Base-by-base conservation (phyloP, 106 monocot species). In the Platanthera guangdongensis region DNA sequence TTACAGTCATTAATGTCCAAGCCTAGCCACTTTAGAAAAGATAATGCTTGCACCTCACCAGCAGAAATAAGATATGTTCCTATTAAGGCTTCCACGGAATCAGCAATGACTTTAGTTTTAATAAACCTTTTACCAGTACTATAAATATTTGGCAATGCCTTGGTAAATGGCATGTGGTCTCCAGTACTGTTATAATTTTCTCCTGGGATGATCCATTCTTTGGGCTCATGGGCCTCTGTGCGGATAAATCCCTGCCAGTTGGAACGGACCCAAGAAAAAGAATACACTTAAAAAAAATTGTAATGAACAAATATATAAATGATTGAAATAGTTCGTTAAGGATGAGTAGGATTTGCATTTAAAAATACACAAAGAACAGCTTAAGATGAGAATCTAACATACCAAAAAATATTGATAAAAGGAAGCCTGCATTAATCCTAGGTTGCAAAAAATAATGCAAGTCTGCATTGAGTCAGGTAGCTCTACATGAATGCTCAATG, bases 31-130 rank as follows among this genome's bases (percentile, higher is more conserved):
- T 83, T 49, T 18, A 92, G 8, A 46, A 88, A 92, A 53, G 9
- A 47, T n/a, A 89, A 78, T 30, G 92, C 82, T 53, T 77, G 75
- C 19, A 19, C 7, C 51, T 92, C 89, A 48, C 89, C 89, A 64
- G 62, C 78, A 73, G 81, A 11, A 78, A 74, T 86, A 50, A 92
- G 83, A 52, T 67, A 86, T 47, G 79, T 87, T 46, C 92, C 92
- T 10, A 92, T 83, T 18, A 92, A 49, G 25, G 92, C 89, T 71
- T 92, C 92, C 48, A 87, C 83, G 52, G 55, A 74, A 78, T 92
- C 92, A 45, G 92, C 86, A 47, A 92, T 67, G 1, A 55, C 74
- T 59, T 92, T 92, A 77, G 72, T 74, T 73, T 87, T 86, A 1
- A 92, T 86, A 54, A 25, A 65, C 52, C 80, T 82, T 64, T 25